Conservation (phyloP, 2,329 filamentous ascomycete genomes). For the Ascomycota sp. region DNA sequence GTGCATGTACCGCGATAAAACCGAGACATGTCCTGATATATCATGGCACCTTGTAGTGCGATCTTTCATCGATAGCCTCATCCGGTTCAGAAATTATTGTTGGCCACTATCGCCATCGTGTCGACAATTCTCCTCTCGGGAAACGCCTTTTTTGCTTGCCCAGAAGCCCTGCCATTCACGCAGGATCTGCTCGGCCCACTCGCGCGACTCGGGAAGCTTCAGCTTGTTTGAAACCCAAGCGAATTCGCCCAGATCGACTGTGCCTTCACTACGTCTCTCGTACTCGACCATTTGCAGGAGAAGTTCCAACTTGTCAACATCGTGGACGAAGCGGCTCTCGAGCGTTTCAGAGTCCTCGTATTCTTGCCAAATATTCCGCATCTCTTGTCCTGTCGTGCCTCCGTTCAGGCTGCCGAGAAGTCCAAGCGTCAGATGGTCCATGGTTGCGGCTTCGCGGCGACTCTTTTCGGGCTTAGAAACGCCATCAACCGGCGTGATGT, state of each 20-base stretch:
- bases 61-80: too few relatives aligned
- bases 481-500: slow-evolving; percentile 85
- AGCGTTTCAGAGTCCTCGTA: slow-evolving; percentile 76
- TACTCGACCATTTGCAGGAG: slow-evolving; percentile 94
- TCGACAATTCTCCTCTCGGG: slow-evolving; percentile 9
- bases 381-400: slow-evolving; percentile 46
- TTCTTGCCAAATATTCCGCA: slow-evolving; percentile 75
- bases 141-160: slow-evolving; percentile 18
- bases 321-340: slow-evolving; percentile 81
- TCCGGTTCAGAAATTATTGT: too few relatives aligned
- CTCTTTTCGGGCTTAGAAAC: slow-evolving; percentile 76
- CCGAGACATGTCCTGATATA: too few relatives aligned
- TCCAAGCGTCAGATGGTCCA: slow-evolving; percentile 67
- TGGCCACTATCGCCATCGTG: neutral
- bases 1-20: too few relatives aligned
- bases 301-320: slow-evolving; percentile 93
- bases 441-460: slow-evolving; percentile 67
- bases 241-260: slow-evolving; percentile 70
- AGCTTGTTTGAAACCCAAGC: slow-evolving; percentile 57
- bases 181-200: slow-evolving; percentile 60
- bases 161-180: slow-evolving; percentile 58
- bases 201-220: slow-evolving; percentile 54
- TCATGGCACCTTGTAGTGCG: too few relatives aligned
- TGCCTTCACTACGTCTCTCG: slow-evolving; percentile 47
- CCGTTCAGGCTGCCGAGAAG: slow-evolving; percentile 58